phyloP scores from a whole-genome alignment of 73 alveolate species.

The Breviolum minutum region DNA sequence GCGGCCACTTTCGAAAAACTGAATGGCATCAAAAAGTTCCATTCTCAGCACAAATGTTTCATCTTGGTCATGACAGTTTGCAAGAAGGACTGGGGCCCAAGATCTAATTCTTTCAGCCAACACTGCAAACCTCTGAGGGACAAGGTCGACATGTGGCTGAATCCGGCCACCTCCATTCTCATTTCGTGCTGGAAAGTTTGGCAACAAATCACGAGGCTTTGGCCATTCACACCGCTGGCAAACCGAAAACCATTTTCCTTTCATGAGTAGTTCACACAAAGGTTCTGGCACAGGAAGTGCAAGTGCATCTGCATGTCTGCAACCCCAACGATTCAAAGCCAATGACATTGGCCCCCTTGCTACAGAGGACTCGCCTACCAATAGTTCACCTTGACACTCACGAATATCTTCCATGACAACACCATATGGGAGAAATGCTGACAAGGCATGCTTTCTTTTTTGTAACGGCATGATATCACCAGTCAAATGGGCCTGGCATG shows the following conservation, averaged over 20 bases:
- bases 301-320: not conserved
- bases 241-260: not conserved
- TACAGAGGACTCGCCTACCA: not conserved
- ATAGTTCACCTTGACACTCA: not conserved
- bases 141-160: not conserved
- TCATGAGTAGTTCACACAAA: not conserved
- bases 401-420: not conserved
- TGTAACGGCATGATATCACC: not conserved
- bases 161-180: constrained; percentile 36
- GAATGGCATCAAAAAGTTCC: not conserved
- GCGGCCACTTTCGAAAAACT: not conserved
- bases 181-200: no score
- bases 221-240: not conserved
- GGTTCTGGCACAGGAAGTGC: constrained; percentile 20
- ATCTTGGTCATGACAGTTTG: not conserved
- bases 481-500: not conserved
- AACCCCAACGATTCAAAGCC: not conserved
- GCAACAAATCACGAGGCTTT: constrained; percentile 1
- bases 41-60: constrained; percentile 5
- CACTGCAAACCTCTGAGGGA: not conserved
- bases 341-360: not conserved
- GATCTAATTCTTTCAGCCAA: not conserved
- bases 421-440: constrained; percentile 13
- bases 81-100: not conserved
- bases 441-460: not conserved